Conservation (phyloP, 1,284 basidiomycete species). For the Tilletia horrida region DNA sequence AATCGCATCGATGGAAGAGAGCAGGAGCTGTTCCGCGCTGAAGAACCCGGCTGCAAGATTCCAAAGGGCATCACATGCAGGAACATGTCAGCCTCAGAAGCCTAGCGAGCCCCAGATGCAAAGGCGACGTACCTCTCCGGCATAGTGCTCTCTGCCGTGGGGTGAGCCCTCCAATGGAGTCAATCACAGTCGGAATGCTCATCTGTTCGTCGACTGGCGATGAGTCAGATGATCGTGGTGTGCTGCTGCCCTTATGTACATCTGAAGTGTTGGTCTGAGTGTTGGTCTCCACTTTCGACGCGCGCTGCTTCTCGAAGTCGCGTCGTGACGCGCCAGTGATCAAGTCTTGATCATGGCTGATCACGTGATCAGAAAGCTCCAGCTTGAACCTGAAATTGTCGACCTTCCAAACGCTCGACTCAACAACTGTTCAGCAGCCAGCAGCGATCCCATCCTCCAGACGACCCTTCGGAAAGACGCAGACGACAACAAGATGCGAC, state of each 20-base stretch:
- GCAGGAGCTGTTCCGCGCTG: conserved; percentile 31
- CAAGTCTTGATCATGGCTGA: conserved; percentile 10
- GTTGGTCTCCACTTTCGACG: too few species aligned
- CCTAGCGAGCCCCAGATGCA: too few species aligned
- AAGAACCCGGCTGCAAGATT: conserved; percentile 17
- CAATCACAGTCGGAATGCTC: background rate
- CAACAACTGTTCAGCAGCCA: background rate
- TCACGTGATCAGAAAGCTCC: background rate
- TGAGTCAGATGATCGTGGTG: too few species aligned
- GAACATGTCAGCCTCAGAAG: background rate
- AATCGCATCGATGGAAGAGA: conserved; percentile 25
- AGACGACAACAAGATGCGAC: conserved; percentile 3
- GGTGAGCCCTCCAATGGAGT: background rate
- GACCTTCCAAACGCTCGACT: too few species aligned
- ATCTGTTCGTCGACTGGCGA: background rate
- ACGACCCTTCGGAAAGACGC: background rate
- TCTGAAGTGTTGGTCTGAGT: too few species aligned
- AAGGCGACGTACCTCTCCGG: background rate
- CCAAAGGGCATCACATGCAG: too few species aligned
- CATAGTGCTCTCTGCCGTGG: background rate
- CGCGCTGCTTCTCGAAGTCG: background rate
- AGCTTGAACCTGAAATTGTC: too few species aligned
- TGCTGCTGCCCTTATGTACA: too few species aligned
- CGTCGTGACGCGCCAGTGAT: background rate
- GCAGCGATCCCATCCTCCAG: background rate